Conservation (phyloP, 345 rosid genomes). For the Citrus trifoliata region DNA sequence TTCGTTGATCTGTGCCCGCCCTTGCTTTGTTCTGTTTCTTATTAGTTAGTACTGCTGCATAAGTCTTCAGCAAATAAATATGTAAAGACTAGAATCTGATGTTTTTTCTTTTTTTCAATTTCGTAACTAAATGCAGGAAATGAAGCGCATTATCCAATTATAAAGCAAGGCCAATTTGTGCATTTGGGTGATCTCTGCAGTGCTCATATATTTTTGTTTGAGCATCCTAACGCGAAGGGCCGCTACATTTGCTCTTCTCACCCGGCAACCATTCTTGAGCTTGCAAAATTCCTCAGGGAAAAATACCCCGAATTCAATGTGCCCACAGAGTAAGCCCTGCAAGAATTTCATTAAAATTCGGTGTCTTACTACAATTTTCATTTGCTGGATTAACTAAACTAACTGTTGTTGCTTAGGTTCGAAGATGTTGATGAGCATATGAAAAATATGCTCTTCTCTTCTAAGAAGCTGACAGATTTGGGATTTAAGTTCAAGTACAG, state of each 20-base stretch:
- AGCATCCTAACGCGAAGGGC: constrained; percentile 68
- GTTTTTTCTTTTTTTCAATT: no score
- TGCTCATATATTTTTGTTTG: constrained; percentile 69
- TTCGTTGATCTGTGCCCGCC: constrained; percentile 11
- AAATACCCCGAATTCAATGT: constrained; percentile 66
- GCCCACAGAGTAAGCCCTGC: constrained; percentile 48
- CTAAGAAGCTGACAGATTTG: constrained; percentile 61
- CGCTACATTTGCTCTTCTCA: constrained; percentile 79
- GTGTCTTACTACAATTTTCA: background rate
- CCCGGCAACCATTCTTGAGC: constrained; percentile 51
- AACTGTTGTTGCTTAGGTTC: constrained; percentile 39
- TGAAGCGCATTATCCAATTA: constrained; percentile 70
- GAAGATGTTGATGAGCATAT: constrained; percentile 56
- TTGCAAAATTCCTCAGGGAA: constrained; percentile 45
- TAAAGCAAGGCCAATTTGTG: constrained; percentile 79
- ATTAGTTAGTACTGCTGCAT: no score
- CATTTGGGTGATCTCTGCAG: constrained; percentile 90
- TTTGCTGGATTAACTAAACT: background rate
- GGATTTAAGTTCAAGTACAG: constrained; percentile 75
- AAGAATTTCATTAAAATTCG: background rate
- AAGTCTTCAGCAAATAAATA: no score
- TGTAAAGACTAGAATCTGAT: no score
- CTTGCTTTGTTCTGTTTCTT: no score
- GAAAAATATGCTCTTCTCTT: constrained; percentile 38
- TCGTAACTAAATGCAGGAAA: constrained; percentile 45